Evolutionary conservation across 2,329 filamentous ascomycete species (phyloP), one percentile per base, ranked within the genome.

Genomic region (Dactylella cylindrospora): DNA sequence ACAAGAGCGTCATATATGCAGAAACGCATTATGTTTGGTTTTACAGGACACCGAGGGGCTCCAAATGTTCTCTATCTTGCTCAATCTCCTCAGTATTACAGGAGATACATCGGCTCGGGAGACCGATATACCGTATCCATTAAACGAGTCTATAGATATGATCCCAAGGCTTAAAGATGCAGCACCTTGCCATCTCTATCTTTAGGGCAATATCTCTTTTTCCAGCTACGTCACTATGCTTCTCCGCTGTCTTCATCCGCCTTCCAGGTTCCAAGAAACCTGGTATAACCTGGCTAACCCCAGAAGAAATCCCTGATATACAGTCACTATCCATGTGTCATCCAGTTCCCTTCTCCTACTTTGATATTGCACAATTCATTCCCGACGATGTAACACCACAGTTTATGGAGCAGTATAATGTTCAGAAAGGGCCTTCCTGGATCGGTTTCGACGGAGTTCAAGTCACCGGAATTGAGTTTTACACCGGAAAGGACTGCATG

Each of bases 321-420:
- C 10, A 46, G 29, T 35, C 46, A n/a, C 54, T 60, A 12, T 15
- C 23, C 6, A 39, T 17, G n/a, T 60, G 46, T 28, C 43, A 38
- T 22, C 7, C 39, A 19, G 40, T 60, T n/a, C 54, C 54, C 2
- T 45, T 46, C n/a, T 12, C 23, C 7, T 52, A 60, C 39, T 60
- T 60, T 26, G 46, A 60, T 13, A 60, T 38, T 8, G 54, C 54
- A 6, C 54, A 60, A 25, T 60, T 52, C 40, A 36, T 52, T 5
- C 54, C 46, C 2, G 54, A 60, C 32, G 41, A 60, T 19, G 17
- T 28, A 8, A 39, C 46, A 17, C 36, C 40, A 13, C 20, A 32
- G 5, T 51, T 23, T 19, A 5, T 45, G 1, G 7, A 15, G 8
- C 26, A 47, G 19, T 47, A 52, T 13, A 28, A 41, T 1, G 13